Base-by-base conservation (phyloP, 2,329 filamentous ascomycete species). In the Laburnicola sp. region DNA sequence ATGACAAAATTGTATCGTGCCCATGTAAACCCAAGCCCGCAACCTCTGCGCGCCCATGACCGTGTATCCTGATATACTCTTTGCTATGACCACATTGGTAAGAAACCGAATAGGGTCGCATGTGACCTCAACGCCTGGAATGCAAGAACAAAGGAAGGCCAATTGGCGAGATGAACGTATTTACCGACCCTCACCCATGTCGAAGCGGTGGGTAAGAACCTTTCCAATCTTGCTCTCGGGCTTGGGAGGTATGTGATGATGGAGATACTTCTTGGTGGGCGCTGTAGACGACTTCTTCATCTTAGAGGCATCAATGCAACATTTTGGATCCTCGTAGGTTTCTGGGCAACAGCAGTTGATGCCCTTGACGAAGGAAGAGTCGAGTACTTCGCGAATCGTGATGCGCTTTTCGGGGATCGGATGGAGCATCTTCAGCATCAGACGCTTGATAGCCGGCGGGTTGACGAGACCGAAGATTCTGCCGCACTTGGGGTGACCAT, bases 391-490 rank as follows among this genome's bases (percentile, higher is more conserved):
- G 5, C 80, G 74, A 44, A 94, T 88, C 26, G 80, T 82, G 59
- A 87, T 84, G 36, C 91, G 87, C 67, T 84, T 84, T 6, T 75
- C 72, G 0, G 91, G 89, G 58, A 91, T 77, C 0, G 91, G 90
- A 69, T 96, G 86, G 28, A 96, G 80, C 91, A 96, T 95, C 68
- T 83, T 85, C 44, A 94, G 75, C 8, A 96, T 74, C 3, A 95
- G 75, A 8, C 86, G 84, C 52, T 87, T 85, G 50, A 92, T 78
- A 1, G 68, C 54, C 2, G 84, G 82, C 1, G 85, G 82, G 27
- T 87, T 86, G 62, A 85, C 85, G 57, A 91, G 76, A 11, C 77
- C 74, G 69, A 94, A 89, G 32, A 91, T 81, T 11, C 83, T 81
- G 26, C 78, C 74, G 55, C 86, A 82, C 54, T 81, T 80, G 11